phyloP scores from a whole-genome alignment of 495 filamentous ascomycete species.

The Haplographium delicatum region DNA sequence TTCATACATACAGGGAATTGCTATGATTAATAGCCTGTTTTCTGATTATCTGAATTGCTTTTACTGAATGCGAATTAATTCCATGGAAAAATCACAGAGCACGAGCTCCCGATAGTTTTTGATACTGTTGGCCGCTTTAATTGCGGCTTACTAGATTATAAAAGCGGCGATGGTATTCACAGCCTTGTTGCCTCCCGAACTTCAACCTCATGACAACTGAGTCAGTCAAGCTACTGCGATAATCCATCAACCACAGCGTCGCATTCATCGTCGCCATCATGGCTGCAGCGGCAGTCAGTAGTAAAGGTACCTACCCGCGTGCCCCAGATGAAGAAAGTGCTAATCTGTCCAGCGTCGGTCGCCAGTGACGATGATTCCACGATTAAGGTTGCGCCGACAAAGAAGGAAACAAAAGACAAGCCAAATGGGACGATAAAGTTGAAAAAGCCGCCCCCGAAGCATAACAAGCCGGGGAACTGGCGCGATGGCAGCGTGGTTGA shows the following conservation, averaged over 20 bases:
- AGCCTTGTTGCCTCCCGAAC: slow-evolving; percentile 6
- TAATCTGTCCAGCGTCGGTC: slow-evolving; percentile 10
- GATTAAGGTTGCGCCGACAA: slow-evolving; percentile 54
- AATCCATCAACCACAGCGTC: slow-evolving; percentile 5
- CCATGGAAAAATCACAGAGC: too few species aligned
- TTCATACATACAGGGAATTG: too few species aligned
- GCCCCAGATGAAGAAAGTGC: not conserved
- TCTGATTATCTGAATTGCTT: too few species aligned
- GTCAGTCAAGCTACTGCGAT: not conserved
- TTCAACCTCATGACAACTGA: not conserved
- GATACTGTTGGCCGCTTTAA: too few species aligned
- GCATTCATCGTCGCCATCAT: slow-evolving; percentile 6
- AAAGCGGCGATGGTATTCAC: too few species aligned
- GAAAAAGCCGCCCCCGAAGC: slow-evolving; percentile 58
- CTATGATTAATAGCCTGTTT: too few species aligned
- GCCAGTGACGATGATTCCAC: slow-evolving; percentile 44
- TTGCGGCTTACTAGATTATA: too few species aligned
- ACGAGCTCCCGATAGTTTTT: too few species aligned
- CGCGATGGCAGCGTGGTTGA: slow-evolving; percentile 46
- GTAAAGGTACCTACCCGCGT: slow-evolving; percentile 5
- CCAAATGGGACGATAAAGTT: slow-evolving; percentile 58
- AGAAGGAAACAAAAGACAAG: slow-evolving; percentile 49
- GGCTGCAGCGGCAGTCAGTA: slow-evolving; percentile 5
- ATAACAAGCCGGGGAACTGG: slow-evolving; percentile 51
- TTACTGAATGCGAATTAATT: too few species aligned